phyloP scores from a whole-genome alignment of 139 green algal species.

The Deuterostichococcus epilithicus region DNA sequence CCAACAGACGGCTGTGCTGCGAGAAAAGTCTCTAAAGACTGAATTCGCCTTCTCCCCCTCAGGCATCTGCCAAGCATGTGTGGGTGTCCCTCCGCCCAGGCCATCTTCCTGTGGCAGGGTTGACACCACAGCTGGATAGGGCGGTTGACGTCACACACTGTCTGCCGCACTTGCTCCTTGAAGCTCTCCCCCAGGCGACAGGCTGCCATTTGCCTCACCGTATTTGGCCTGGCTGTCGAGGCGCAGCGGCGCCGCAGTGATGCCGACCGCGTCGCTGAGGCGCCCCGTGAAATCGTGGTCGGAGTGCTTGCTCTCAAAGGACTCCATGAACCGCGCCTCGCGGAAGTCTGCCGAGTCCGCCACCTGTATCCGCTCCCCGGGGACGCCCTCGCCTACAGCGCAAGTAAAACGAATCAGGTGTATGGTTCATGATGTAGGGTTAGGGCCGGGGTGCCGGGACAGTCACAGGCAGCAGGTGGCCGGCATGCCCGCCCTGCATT shows the following conservation, averaged over 20 bases:
- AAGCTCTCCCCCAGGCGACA: neutral
- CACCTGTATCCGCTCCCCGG: constrained; percentile 14
- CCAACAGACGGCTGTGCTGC: neutral
- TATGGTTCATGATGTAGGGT: too few species aligned
- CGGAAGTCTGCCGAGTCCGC: constrained; percentile 24
- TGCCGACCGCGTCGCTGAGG: constrained; percentile 55
- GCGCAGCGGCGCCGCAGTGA: constrained; percentile 57
- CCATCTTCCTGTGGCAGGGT: neutral
- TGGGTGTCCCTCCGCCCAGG: neutral
- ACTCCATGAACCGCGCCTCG: constrained; percentile 81
- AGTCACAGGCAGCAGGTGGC: too few species aligned
- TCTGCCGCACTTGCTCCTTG: neutral
- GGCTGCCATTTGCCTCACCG: constrained; percentile 29
- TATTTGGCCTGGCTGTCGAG: constrained; percentile 94
- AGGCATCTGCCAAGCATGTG: neutral
- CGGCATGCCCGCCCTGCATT: too few species aligned
- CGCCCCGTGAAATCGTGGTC: constrained; percentile 61
- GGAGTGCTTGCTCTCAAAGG: constrained; percentile 75
- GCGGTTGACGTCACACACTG: too few species aligned
- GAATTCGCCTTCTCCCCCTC: neutral
- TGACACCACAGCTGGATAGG: too few species aligned
- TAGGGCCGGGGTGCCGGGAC: too few species aligned
- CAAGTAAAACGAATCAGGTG: neutral
- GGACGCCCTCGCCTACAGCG: neutral
- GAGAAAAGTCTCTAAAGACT: neutral